Evolutionary conservation across 345 rosid species (phyloP).

Genomic region (rapeseed (Brassica napus)): Da-Ae NC_063447.1:26710501-26711000

Average conservation of each 20-base stretch:
- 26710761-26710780: background rate
- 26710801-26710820: constrained; percentile 94
- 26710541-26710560: constrained; percentile 80
- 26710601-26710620: constrained; percentile 94
- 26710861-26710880: constrained; percentile 99
- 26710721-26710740: constrained; percentile 11
- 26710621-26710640: constrained; percentile 98
- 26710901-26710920: constrained; percentile 1
- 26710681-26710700: constrained; percentile 91
- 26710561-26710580: constrained; percentile 73
- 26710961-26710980: constrained; percentile 7
- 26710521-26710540: constrained; percentile 79
- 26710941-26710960: background rate
- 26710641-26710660: constrained; percentile 98
- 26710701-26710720: constrained; percentile 79
- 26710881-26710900: constrained; percentile 67
- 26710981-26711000: background rate
- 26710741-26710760: background rate
- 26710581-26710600: constrained; percentile 87
- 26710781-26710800: constrained; percentile 99
- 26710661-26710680: constrained; percentile 95
- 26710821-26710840: constrained; percentile 99
- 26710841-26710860: constrained; percentile 97
- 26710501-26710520: constrained; percentile 51
- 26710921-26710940: background rate